Percentiles rank a stretch among this genome's conserved stretches.
These are phyloP conservation scores for Wickerhamomyces bovis DNA, from an alignment of 805 yeast species.

Conservation along the genomic window DNA sequence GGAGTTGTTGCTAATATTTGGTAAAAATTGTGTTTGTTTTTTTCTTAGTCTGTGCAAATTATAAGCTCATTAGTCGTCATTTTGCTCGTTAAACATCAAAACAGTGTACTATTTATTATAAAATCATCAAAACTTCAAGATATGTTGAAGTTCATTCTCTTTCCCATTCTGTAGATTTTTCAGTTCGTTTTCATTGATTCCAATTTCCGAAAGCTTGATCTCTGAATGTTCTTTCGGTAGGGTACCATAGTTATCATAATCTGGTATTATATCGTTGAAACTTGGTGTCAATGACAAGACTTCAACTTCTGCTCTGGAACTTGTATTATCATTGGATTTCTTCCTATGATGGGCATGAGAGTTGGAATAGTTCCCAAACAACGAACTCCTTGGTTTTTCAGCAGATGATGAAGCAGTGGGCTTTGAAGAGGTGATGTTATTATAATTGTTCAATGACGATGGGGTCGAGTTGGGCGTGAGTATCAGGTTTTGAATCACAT, in stretches of 20 bases:
- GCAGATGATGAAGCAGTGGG: neutral
- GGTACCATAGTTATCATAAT: neutral
- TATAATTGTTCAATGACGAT: neutral
- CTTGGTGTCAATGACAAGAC: constrained; percentile 35
- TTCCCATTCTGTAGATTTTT: neutral
- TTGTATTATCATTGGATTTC: neutral
- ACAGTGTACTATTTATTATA: no score
- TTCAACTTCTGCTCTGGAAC: constrained; percentile 24
- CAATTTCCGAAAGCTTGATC: neutral
- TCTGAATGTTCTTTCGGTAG: neutral
- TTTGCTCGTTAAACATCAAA: no score
- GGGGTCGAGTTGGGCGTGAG: neutral
- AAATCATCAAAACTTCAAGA: constrained; percentile 5
- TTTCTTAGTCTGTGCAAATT: no score
- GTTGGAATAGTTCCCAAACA: constrained; percentile 6
- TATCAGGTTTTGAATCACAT: neutral
- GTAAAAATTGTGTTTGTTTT: no score
- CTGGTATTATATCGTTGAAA: constrained; percentile 31
- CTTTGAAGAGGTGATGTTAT: neutral
- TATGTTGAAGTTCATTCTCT: constrained; percentile 4
- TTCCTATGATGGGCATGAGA: neutral
- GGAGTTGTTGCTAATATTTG: neutral
- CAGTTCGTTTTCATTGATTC: constrained; percentile 3
- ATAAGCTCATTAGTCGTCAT: no score
- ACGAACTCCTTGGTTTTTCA: neutral